Evolutionary conservation across 2,329 filamentous ascomycete species (phyloP), one percentile per base, ranked within the genome.

Genomic region (Colletotrichum theobromicola): DNA sequence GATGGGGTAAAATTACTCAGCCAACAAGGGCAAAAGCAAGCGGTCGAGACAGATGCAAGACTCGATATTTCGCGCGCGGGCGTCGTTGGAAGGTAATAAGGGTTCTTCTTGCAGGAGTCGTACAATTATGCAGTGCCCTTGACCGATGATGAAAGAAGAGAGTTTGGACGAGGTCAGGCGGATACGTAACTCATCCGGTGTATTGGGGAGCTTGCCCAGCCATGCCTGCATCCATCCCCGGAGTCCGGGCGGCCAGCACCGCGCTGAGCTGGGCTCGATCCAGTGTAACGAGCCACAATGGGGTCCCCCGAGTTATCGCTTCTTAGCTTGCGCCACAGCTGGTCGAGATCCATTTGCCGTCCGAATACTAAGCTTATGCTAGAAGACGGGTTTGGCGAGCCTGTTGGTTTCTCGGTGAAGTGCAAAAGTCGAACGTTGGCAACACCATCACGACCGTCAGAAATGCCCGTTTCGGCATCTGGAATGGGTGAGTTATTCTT

Each of bases 141-240:
- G 61, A 64, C 58, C 21, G 72, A 62, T 71, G 67, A 74, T 74
- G 72, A 67, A 74, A 35, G 62, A 63, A 74, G 68, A 74, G 57
- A 74, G 68, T 72, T 74, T 62, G 32, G 42, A 57, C 28, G 57
- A 46, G 34, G 67, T 32, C n/a, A 24, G 61, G 30, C 3, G 50
- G 46, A 35, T 35, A 74, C 72, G 68, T 72, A 74, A 72, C 57
- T 50, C 62, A 61, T 57, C 69, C 68, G 35, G 58, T 60, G 28
- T 73, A 21, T 28, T 70, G 46, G 70, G 70, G 32, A 74, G 62
- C 57, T 57, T 28, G 57, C 57, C 64, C 30, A 58, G 32, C 53
- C 50, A 32, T 32, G 30, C 58, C 24, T 15, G 37, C 18, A 53
- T 37, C 46, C 30, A 55, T 66, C 30, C 46, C 46, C 62, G 62